Conservation (phyloP, 1,284 basidiomycete species). For the Trametes versicolor region DNA sequence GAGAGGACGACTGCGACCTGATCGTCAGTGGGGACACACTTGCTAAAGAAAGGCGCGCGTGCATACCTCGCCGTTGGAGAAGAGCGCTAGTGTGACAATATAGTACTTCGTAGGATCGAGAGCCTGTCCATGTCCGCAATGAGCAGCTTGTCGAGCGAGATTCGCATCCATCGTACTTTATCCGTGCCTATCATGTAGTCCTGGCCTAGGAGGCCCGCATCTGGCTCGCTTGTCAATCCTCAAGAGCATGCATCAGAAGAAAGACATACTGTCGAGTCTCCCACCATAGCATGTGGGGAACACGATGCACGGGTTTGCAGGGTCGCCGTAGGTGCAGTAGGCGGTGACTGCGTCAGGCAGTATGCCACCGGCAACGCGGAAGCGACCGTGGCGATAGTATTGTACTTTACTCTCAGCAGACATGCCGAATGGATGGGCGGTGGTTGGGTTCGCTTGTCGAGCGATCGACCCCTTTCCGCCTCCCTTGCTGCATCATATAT, state of each 20-base stretch:
- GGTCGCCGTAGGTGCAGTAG: slow-evolving; percentile 49
- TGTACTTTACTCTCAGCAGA: slow-evolving; percentile 40
- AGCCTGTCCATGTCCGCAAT: slow-evolving; percentile 42
- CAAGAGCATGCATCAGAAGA: neutral
- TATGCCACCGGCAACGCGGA: slow-evolving; percentile 45
- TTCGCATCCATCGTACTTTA: slow-evolving; percentile 47
- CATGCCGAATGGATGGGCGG: slow-evolving; percentile 27
- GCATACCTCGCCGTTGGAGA: slow-evolving; percentile 66
- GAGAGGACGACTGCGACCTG: slow-evolving; percentile 60
- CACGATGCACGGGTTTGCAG: slow-evolving; percentile 48
- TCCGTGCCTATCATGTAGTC: slow-evolving; percentile 60
- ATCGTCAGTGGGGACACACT: neutral
- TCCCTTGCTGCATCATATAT: neutral
- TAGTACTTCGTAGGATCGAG: slow-evolving; percentile 61
- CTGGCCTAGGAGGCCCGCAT: slow-evolving; percentile 52
- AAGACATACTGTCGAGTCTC: slow-evolving; percentile 45
- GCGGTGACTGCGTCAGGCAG: slow-evolving; percentile 48
- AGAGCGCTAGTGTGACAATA: slow-evolving; percentile 66
- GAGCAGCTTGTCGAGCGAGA: neutral
- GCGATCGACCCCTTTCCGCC: too few relatives aligned
- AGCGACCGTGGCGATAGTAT: slow-evolving; percentile 49
- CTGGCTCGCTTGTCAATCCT: slow-evolving; percentile 22
- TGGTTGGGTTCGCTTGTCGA: neutral
- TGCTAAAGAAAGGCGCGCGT: neutral
- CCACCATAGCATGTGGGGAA: slow-evolving; percentile 49